A percentile compares a stretch with the other conserved stretches of the same genome.
Conservation (phyloP, 169 alveolate species). For the Plasmodium berghei region DNA sequence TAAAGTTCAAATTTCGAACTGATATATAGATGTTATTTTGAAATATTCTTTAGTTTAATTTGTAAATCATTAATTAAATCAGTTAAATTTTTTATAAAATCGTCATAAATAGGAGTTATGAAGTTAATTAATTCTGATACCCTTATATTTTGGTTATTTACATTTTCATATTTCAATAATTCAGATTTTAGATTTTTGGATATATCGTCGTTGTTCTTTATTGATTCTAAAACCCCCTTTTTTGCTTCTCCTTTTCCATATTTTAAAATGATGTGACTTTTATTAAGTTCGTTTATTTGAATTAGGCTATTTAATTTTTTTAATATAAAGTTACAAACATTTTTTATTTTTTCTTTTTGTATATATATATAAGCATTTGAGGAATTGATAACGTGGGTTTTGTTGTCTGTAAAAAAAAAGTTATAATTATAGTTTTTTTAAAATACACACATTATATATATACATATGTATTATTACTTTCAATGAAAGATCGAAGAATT, state of each 20-base stretch:
- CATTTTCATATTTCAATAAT: slow-evolving; percentile 29
- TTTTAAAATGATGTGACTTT: slow-evolving; percentile 24
- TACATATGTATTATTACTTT: slow-evolving; percentile 36
- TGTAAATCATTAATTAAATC: slow-evolving; percentile 14
- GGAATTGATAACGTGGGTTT: slow-evolving; percentile 23
- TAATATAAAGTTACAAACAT: slow-evolving; percentile 34
- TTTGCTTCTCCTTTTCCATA: slow-evolving; percentile 34
- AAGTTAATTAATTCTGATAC: slow-evolving; percentile 22
- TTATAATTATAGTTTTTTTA: background rate
- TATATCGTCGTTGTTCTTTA: slow-evolving; percentile 20
- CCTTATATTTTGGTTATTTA: slow-evolving; percentile 23
- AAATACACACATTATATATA: slow-evolving; percentile 1
- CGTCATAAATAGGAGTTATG: slow-evolving; percentile 32
- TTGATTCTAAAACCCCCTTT: slow-evolving; percentile 15
- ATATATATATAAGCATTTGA: slow-evolving; percentile 6
- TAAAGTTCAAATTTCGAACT: background rate
- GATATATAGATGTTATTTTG: background rate
- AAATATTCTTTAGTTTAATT: slow-evolving; percentile 4
- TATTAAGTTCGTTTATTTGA: slow-evolving; percentile 8
- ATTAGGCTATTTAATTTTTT: slow-evolving; percentile 18
- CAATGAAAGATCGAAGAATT: slow-evolving; percentile 19
- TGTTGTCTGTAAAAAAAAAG: slow-evolving; percentile 23
- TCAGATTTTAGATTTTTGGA: slow-evolving; percentile 29
- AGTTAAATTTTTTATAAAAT: slow-evolving; percentile 9
- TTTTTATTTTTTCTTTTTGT: slow-evolving; percentile 17